These are phyloP conservation scores for Iris macrosiphon DNA, from an alignment of 106 monocot genomes.

Conservation along the genomic window DNA sequence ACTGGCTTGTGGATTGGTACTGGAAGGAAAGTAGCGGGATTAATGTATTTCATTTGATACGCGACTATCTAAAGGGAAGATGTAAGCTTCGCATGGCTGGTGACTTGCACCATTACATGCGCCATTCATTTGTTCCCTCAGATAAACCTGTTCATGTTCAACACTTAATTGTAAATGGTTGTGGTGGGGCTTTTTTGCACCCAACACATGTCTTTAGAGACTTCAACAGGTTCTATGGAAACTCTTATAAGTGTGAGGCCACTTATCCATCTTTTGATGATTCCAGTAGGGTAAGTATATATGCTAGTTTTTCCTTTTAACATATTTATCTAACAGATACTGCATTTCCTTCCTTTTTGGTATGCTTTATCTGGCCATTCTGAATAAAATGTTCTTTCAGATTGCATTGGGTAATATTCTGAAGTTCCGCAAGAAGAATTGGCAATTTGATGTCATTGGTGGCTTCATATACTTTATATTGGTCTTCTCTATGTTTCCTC, in stretches of 20 bases:
- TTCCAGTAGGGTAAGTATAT: slow-evolving; percentile 64
- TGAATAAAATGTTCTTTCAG: slow-evolving; percentile 26
- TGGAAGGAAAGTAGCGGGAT: slow-evolving; percentile 74
- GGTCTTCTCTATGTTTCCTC: slow-evolving; percentile 95
- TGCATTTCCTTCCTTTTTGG: too few relatives aligned
- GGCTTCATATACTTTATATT: slow-evolving; percentile 91
- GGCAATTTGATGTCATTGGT: slow-evolving; percentile 97
- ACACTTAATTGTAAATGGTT: slow-evolving; percentile 97
- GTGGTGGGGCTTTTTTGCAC: slow-evolving; percentile 97
- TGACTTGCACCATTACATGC: slow-evolving; percentile 99
- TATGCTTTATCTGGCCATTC: too few relatives aligned
- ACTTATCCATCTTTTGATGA: slow-evolving; percentile 94
- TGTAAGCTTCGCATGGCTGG: slow-evolving; percentile 97
- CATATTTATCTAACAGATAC: background rate
- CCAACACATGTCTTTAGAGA: slow-evolving; percentile 94
- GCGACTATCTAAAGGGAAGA: slow-evolving; percentile 79
- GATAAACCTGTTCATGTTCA: slow-evolving; percentile 52
- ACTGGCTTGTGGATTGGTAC: slow-evolving; percentile 99
- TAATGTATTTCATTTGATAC: slow-evolving; percentile 84
- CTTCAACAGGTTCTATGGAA: slow-evolving; percentile 70
- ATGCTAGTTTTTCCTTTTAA: slow-evolving; percentile 1
- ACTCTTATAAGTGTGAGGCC: slow-evolving; percentile 66
- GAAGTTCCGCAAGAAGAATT: slow-evolving; percentile 96
- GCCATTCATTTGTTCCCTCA: slow-evolving; percentile 64
- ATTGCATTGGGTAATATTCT: slow-evolving; percentile 96